A percentile compares a stretch with the other conserved stretches of the same genome.
Evolutionary conservation across 345 rosid genomes (phyloP).

Genomic region (Trapa bicornis): DNA sequence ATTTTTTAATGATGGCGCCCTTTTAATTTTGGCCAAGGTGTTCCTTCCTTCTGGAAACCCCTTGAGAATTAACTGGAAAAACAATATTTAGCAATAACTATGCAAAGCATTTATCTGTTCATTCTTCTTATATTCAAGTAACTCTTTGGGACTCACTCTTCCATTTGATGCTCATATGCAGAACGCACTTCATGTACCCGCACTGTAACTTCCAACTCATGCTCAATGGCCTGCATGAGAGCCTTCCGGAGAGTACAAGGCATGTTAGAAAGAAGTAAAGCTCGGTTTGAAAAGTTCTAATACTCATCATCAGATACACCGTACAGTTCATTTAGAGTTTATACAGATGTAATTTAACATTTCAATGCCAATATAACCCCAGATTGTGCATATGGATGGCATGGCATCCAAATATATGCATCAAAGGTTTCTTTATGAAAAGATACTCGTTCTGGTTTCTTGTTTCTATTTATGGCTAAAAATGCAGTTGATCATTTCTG

Average conservation of each 20-base stretch:
- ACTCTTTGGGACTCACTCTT: constrained; percentile 53
- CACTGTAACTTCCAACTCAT: constrained; percentile 86
- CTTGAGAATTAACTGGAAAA: neutral
- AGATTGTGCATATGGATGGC: neutral
- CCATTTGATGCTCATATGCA: constrained; percentile 79
- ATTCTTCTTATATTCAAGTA: neutral
- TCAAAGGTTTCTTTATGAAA: no score
- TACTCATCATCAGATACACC: neutral
- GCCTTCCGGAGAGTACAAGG: constrained; percentile 31
- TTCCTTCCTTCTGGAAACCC: neutral
- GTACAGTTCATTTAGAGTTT: neutral
- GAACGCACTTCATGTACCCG: constrained; percentile 91
- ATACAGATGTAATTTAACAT: neutral
- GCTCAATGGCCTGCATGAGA: constrained; percentile 81
- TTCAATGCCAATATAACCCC: neutral
- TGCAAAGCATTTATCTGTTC: no score
- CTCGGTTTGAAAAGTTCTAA: neutral
- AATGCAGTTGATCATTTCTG: neutral
- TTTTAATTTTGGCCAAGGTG: neutral
- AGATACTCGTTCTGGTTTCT: no score
- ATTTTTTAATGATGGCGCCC: no score
- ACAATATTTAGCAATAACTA: neutral
- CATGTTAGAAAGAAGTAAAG: neutral
- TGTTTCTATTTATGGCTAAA: neutral
- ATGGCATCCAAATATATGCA: no score